These are phyloP conservation scores for Pneumocystis carinii DNA, from an alignment of 1,139 yeast species.

Conservation along the genomic window DNA sequence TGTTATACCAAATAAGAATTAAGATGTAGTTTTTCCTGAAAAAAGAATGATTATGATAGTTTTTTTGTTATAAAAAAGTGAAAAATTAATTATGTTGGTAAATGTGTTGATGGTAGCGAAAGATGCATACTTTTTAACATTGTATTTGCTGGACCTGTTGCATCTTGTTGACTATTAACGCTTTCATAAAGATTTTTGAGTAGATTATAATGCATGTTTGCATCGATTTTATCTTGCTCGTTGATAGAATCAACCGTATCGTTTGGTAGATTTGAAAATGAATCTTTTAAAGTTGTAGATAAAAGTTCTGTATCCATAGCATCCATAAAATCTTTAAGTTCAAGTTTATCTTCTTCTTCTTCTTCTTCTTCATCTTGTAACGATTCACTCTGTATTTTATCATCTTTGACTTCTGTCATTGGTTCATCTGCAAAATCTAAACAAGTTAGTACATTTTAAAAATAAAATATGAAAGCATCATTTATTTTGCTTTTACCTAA, in stretches of 20 bases:
- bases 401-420: constrained; percentile 17
- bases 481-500: constrained; percentile 19
- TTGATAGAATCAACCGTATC: not conserved
- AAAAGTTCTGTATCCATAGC: constrained; percentile 12
- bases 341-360: not conserved
- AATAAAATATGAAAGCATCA: constrained; percentile 7
- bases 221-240: not conserved
- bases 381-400: constrained; percentile 5
- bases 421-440: constrained; percentile 12
- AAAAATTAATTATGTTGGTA: not conserved
- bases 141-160: not conserved
- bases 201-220: not conserved
- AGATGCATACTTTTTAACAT: not conserved
- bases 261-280: not conserved
- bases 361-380: not conserved
- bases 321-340: constrained; percentile 16
- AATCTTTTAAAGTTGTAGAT: not conserved
- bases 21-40: not conserved
- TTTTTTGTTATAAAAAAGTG: not conserved
- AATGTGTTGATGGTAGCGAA: not conserved
- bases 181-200: not conserved
- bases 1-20: not conserved
- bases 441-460: constrained; percentile 7
- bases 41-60: not conserved
- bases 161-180: not conserved